Evolutionary conservation across 352 stramenopile species (phyloP), one percentile per base, ranked within the genome.

Genomic region (Albugo laibachii): DNA sequence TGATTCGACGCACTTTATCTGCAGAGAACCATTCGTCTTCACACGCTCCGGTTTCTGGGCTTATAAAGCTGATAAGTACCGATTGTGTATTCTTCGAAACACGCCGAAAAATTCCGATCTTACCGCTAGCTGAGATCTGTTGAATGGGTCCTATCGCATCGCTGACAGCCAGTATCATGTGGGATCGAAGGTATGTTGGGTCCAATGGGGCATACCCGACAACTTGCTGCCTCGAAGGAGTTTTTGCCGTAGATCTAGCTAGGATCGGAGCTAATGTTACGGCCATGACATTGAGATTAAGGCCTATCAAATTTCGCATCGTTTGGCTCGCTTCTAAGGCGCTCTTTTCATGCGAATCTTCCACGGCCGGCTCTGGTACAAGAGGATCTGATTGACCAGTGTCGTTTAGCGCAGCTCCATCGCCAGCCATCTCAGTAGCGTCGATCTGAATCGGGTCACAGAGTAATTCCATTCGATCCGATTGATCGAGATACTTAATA

Each of bases 31-130:
- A 89, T 53, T 89, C 71, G 35, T 89, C 76, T 56, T 92, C 79
- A 46, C 82, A 87, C 12, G 77, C 76, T 3, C 79, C 79, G 12
- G 75, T 87, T 43, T 92, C 79, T 0, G 72, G 86, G 52, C 88
- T 92, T 14, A 89, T 57, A 37, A 92, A 89, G 0, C 68, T 84
- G 21, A 88, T 62, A 21, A 89, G 52, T 31, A 92, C 68, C 41
- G 72, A 73, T 16, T 86, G 62, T 31, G 24, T 31, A 2, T 80
- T 59, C 14, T 62, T 51, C 3, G 58, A 69, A 54, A 54, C 78
- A 0, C 63, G 58, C 5, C 74, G 61, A 52, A 76, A 86, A 19
- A 83, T 65, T 8, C 79, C 79, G 1, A 75, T 87, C 31, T 76
- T 52, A 2, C 77, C 75, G 15, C 66, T 81, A 1, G 69, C 62